Evolutionary conservation across 2,329 filamentous ascomycete species (phyloP).

Genomic region (Scedosporium dehoogii): DNA sequence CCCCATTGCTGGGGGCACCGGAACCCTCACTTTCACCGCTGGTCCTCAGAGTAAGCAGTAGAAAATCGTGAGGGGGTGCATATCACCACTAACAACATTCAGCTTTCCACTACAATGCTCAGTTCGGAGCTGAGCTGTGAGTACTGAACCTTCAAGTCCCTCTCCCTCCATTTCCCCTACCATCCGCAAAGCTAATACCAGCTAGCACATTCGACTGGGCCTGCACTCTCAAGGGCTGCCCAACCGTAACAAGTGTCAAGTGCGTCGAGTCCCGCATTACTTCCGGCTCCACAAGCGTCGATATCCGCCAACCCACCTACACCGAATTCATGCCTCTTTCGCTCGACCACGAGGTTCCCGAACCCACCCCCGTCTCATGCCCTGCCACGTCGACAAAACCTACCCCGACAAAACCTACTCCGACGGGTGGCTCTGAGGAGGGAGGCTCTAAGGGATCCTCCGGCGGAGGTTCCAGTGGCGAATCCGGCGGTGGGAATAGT

Average conservation of each 20-base stretch:
- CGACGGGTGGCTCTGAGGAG: too few relatives aligned
- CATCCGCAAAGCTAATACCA: background rate
- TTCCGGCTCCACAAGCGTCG: background rate
- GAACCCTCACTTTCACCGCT: conserved; percentile 4
- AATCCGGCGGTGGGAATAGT: too few relatives aligned
- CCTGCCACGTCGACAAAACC: too few relatives aligned
- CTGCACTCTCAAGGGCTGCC: background rate
- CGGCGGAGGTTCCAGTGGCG: too few relatives aligned
- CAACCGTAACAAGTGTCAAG: background rate
- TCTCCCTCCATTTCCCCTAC: background rate
- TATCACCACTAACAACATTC: background rate
- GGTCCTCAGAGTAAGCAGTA: background rate
- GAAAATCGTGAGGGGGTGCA: background rate
- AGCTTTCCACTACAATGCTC: background rate
- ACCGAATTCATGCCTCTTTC: background rate
- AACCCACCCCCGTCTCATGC: too few relatives aligned
- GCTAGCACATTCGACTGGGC: background rate
- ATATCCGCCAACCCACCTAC: background rate
- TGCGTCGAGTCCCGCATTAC: background rate
- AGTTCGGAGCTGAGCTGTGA: background rate
- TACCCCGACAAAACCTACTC: too few relatives aligned
- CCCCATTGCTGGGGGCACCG: conserved; percentile 5
- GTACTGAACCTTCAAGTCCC: background rate
- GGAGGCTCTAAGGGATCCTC: too few relatives aligned
- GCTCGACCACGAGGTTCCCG: background rate